Evolutionary conservation across 768 basidiomycete genomes (phyloP).

Genomic region (Hygrocybe punicea): DNA sequence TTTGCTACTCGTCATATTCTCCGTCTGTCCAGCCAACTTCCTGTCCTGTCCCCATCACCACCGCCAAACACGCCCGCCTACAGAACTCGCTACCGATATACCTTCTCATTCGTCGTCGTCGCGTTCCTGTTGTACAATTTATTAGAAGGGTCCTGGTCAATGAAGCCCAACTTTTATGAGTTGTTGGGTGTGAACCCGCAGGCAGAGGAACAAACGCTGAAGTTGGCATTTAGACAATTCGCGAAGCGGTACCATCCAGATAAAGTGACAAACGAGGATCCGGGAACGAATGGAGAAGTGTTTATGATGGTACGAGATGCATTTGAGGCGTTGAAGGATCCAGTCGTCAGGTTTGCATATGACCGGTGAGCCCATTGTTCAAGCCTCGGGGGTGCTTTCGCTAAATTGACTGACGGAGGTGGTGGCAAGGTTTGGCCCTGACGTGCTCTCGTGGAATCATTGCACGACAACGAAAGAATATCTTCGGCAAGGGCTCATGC

Average conservation of each 20-base stretch:
- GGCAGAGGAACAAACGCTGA: conserved; percentile 67
- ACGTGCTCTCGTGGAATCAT: conserved; percentile 62
- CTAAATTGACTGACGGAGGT: background rate
- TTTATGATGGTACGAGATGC: conserved; percentile 73
- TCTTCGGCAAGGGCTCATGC: conserved; percentile 59
- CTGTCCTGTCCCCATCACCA: too few species aligned
- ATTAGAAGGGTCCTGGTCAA: conserved; percentile 50
- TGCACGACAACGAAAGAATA: conserved; percentile 71
- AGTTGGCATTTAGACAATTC: conserved; percentile 70
- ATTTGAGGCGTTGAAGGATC: conserved; percentile 76
- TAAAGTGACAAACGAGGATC: conserved; percentile 51
- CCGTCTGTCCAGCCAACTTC: background rate
- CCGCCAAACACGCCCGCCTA: background rate
- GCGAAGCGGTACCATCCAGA: conserved; percentile 77
- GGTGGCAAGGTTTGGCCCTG: conserved; percentile 66
- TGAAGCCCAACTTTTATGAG: conserved; percentile 75
- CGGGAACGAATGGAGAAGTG: conserved; percentile 45
- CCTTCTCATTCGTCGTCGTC: conserved; percentile 61
- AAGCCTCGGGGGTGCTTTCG: background rate
- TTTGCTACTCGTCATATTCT: background rate
- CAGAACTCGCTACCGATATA: conserved; percentile 51
- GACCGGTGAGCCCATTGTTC: conserved; percentile 54
- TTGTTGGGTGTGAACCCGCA: conserved; percentile 58
- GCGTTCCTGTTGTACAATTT: conserved; percentile 67
- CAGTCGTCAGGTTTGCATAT: conserved; percentile 77